These are phyloP conservation scores for Paecilomyces niveus DNA, from an alignment of 2,329 filamentous ascomycete species.

Conservation along the genomic window DNA sequence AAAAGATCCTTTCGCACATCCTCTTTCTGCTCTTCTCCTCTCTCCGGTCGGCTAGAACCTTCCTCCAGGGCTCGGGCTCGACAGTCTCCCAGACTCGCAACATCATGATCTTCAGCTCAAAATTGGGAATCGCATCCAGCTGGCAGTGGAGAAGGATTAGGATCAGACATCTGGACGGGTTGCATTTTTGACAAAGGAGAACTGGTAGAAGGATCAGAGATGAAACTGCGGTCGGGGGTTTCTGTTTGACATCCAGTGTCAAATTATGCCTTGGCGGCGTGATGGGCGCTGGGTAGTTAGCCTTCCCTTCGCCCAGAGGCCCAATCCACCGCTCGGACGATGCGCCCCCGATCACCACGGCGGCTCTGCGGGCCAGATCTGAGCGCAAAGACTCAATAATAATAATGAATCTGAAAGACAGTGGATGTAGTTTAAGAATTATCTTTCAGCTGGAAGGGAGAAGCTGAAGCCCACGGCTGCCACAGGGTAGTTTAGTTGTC, in stretches of 20 bases:
- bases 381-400: background rate
- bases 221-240: background rate
- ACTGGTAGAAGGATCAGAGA: background rate
- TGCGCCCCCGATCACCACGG: background rate
- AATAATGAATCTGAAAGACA: background rate
- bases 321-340: background rate
- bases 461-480: background rate
- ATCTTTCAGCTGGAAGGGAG: background rate
- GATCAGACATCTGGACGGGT: background rate
- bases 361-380: background rate
- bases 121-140: background rate
- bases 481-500: background rate
- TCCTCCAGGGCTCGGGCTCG: background rate
- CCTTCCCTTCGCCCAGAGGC: background rate
- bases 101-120: background rate
- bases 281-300: background rate
- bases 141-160: background rate
- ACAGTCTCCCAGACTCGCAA: background rate
- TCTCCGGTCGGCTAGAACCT: slow-evolving; percentile 1
- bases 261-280: background rate
- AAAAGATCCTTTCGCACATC: slow-evolving; percentile 20
- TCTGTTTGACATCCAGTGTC: background rate
- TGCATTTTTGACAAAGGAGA: background rate
- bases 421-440: background rate
- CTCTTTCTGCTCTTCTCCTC: slow-evolving; percentile 11